Evolutionary conservation across 2,329 filamentous ascomycete species (phyloP).

Genomic region (Colletotrichum echinochloae): DNA sequence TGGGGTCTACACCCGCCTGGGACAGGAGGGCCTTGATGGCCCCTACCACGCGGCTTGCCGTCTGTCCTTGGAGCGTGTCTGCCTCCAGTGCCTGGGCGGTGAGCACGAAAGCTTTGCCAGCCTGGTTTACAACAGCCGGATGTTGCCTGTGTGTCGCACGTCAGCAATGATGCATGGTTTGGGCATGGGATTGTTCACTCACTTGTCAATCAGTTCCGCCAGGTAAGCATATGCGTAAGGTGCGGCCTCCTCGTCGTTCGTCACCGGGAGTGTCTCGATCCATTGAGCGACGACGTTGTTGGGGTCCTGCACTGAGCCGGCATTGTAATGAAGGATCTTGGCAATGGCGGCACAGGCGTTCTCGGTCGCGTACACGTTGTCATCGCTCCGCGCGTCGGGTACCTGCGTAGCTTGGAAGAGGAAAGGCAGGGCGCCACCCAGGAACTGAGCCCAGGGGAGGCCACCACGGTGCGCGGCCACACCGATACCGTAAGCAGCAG

Average conservation of each 20-base stretch:
- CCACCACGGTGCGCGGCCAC: constrained; percentile 95
- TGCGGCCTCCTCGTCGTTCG: constrained; percentile 96
- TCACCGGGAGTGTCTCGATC: constrained; percentile 90
- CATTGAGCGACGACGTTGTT: constrained; percentile 85
- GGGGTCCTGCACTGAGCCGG: constrained; percentile 78
- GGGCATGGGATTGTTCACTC: constrained; percentile 73
- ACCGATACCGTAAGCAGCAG: constrained; percentile 94
- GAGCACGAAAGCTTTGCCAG: constrained; percentile 84
- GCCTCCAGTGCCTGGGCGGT: constrained; percentile 91
- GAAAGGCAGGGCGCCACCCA: constrained; percentile 80
- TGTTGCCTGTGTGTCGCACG: constrained; percentile 74
- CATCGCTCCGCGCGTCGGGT: constrained; percentile 85
- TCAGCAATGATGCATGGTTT: constrained; percentile 42
- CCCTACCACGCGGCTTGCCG: constrained; percentile 79
- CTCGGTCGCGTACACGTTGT: constrained; percentile 96
- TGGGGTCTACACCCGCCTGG: constrained; percentile 79
- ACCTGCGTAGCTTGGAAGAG: constrained; percentile 88
- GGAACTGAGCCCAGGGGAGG: constrained; percentile 86
- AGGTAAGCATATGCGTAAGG: constrained; percentile 96
- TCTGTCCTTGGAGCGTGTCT: constrained; percentile 88
- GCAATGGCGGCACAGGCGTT: constrained; percentile 97
- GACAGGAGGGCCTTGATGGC: constrained; percentile 84
- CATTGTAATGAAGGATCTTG: constrained; percentile 94
- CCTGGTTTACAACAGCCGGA: constrained; percentile 80
- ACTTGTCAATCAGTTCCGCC: constrained; percentile 93